Evolutionary conservation across 352 stramenopile species (phyloP).

Genomic region (Pythium aphanidermatum): DNA sequence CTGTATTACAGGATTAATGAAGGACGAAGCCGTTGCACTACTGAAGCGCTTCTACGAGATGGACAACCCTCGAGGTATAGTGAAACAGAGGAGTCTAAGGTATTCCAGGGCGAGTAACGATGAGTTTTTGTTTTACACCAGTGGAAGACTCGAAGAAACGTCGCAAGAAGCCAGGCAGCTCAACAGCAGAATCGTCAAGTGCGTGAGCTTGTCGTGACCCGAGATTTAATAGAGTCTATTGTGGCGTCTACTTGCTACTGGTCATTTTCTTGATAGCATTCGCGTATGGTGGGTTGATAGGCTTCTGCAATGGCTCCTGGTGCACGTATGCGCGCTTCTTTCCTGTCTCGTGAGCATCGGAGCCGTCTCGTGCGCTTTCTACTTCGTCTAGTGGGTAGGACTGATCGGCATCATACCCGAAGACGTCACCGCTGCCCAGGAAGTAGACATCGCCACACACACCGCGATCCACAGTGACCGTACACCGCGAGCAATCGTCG

Average conservation of each 20-base stretch:
- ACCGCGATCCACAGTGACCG: conserved; percentile 32
- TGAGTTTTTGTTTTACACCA: conserved; percentile 11
- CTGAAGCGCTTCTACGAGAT: conserved; percentile 88
- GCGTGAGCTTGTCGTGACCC: too few relatives aligned
- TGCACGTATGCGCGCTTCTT: conserved; percentile 40
- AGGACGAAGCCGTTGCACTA: conserved; percentile 77
- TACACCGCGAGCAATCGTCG: conserved; percentile 11
- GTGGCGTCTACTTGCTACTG: background rate
- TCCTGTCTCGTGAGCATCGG: background rate
- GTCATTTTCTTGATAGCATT: conserved; percentile 58
- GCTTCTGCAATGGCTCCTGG: conserved; percentile 74
- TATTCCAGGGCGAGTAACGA: background rate
- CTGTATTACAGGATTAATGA: conserved; percentile 65
- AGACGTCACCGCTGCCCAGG: conserved; percentile 65
- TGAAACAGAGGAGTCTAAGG: background rate
- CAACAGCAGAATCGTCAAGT: too few relatives aligned
- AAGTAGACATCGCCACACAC: conserved; percentile 63
- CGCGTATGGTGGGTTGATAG: conserved; percentile 84
- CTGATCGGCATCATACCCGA: conserved; percentile 77
- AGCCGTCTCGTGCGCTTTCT: background rate
- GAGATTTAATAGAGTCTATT: too few relatives aligned
- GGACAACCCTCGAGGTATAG: conserved; percentile 79
- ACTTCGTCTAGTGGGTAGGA: conserved; percentile 68
- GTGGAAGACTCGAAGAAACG: conserved; percentile 80
- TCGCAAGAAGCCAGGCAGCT: conserved; percentile 36